phyloP scores from a whole-genome alignment of 257 asterid genomes.

The Eustoma russellianum region DNA sequence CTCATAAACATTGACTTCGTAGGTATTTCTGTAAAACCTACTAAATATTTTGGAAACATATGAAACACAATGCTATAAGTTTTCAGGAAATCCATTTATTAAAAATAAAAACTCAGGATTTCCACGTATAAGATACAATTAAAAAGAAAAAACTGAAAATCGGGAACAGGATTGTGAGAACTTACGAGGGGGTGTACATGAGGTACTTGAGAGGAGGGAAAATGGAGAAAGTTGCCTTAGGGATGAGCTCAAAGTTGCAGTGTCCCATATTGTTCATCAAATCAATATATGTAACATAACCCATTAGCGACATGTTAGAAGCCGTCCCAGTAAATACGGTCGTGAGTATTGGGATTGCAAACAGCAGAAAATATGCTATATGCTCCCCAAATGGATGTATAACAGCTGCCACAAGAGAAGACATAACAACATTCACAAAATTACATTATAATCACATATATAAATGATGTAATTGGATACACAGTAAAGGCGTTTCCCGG shows the following conservation, averaged over 20 bases:
- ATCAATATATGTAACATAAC: conserved; percentile 20
- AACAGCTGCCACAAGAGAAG: conserved; percentile 15
- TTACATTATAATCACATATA: conserved; percentile 7
- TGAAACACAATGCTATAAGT: too few relatives aligned
- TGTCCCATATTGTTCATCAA: conserved; percentile 29
- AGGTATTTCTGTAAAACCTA: too few relatives aligned
- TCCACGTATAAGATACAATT: too few relatives aligned
- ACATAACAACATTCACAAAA: too few relatives aligned
- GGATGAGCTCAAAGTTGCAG: conserved; percentile 27
- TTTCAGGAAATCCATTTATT: too few relatives aligned
- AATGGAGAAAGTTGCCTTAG: conserved; percentile 12
- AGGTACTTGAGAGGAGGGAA: conserved; percentile 25
- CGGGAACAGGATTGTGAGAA: neutral
- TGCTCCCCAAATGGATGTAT: conserved; percentile 33
- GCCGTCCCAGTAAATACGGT: conserved; percentile 12
- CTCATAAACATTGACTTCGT: too few relatives aligned
- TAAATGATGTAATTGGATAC: conserved; percentile 38
- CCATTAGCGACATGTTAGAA: conserved; percentile 5
- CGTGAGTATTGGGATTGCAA: conserved; percentile 17
- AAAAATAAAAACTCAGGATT: too few relatives aligned
- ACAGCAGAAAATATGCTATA: conserved; percentile 16
- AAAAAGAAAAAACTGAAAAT: neutral
- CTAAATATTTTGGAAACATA: too few relatives aligned
- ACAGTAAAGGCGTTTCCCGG: conserved; percentile 38
- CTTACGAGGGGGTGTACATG: conserved; percentile 32